Evolutionary conservation across 169 alveolate species (phyloP), one percentile per base, ranked within the genome.

Genomic region (Perkinsus chesapeaki): DNA sequence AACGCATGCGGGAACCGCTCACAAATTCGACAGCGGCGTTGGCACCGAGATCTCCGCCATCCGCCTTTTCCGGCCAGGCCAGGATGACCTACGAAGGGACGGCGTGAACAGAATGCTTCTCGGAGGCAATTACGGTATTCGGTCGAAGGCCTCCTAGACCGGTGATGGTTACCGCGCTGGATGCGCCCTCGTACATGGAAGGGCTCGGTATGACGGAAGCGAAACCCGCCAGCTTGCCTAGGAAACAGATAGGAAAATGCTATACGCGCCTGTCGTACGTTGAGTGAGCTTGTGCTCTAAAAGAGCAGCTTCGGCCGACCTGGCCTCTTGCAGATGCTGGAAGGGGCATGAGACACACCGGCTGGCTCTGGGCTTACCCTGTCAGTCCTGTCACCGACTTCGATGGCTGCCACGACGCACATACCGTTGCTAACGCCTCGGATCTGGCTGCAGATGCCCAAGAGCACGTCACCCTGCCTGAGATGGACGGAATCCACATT

Each of bases 91-190:
- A n/a, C n/a, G n/a, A n/a, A n/a, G n/a, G n/a, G n/a, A n/a, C n/a
- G n/a, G n/a, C n/a, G n/a, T n/a, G n/a, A n/a, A n/a, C n/a, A n/a
- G n/a, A n/a, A n/a, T n/a, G n/a, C n/a, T n/a, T n/a, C n/a, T n/a
- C n/a, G n/a, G n/a, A 43, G 60, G 23, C 16, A 16, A 5, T 43
- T 92, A 94, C 92, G 36, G 95, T 94, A 91, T 94, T 94, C 60
- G 95, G 95, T 12, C 91, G 60, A 7, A 94, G 39, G 7, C 95
- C 95, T 19, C 95, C 95, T 16, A 94, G 73, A 48, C 95, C 95
- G 36, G 94, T 94, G 91, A 92, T 39, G 90, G 82, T 92, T 39
- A 94, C 39, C 48, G 91, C 91, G 91, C 91, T 92, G 92, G 60
- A 91, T 90, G 39, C 93, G 73, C 94, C 94, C 73, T 93, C 94